Percentiles rank a stretch among this genome's conserved stretches.
Conservation (phyloP, 1,284 basidiomycete genomes). For the Cystobasidiaceae sp. region DNA sequence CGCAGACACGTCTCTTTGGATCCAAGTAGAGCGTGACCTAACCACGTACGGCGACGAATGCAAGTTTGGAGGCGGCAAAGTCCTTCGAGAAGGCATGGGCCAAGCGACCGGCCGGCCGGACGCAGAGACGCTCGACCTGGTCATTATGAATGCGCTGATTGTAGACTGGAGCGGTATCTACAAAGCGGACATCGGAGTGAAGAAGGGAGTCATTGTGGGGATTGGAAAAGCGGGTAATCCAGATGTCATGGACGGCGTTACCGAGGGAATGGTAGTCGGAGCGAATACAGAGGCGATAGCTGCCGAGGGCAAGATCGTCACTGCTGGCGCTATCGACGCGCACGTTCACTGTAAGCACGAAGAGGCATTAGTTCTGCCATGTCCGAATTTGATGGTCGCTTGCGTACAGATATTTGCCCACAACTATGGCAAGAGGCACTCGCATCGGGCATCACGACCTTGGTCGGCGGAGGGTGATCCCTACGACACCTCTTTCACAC, state of each 20-base stretch:
- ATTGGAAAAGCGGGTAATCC: conserved; percentile 98
- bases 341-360: conserved; percentile 62
- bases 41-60: conserved; percentile 86
- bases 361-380: too few species aligned
- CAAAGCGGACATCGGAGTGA: conserved; percentile 98
- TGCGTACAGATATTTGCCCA: conserved; percentile 63
- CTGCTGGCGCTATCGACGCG: conserved; percentile 86
- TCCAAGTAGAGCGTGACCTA: conserved; percentile 84
- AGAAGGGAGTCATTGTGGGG: conserved; percentile 72
- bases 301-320: conserved; percentile 87
- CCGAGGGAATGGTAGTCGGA: conserved; percentile 70
- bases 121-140: conserved; percentile 71
- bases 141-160: conserved; percentile 91
- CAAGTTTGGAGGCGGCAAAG: conserved; percentile 95
- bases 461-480: conserved; percentile 77
- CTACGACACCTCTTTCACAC: too few species aligned
- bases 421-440: conserved; percentile 65
- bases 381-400: too few species aligned
- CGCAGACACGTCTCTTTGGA: conserved; percentile 85
- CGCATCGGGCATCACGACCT: conserved; percentile 65
- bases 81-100: conserved; percentile 93
- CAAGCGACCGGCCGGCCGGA: conserved; percentile 73
- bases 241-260: conserved; percentile 80
- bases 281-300: conserved; percentile 90
- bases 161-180: conserved; percentile 93